Evolutionary conservation across 2,329 filamentous ascomycete genomes (phyloP).

Genomic region (Verticillium albo-atrum): DNA sequence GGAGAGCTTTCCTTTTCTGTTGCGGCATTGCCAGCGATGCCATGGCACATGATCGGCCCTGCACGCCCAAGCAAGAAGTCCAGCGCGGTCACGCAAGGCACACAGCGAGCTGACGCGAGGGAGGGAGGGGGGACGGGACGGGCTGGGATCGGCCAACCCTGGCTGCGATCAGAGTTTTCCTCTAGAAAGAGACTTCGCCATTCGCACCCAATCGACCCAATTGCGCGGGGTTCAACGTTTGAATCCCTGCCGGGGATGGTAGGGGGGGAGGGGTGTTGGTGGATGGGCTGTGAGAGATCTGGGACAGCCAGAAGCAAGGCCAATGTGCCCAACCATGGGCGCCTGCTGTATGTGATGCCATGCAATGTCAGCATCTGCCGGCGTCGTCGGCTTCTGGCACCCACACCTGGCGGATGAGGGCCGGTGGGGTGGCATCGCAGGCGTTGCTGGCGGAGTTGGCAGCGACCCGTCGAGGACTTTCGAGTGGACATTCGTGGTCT

Average conservation of each 20-base stretch:
- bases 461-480: not conserved
- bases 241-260: not conserved
- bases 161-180: not conserved
- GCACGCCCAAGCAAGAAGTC: not conserved
- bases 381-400: not conserved
- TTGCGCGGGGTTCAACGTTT: not conserved
- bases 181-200: not conserved
- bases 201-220: not conserved
- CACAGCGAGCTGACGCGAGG: not conserved
- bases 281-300: not conserved
- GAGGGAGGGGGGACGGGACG: not conserved
- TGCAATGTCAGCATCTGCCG: not conserved
- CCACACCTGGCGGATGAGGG: not conserved
- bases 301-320: not conserved
- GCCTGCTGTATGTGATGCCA: not conserved
- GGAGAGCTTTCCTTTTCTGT: not conserved
- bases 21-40: not conserved
- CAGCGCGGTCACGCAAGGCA: not conserved
- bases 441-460: not conserved
- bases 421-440: not conserved
- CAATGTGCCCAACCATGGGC: not conserved
- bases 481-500: not conserved
- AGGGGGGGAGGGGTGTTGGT: not conserved
- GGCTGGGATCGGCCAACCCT: not conserved
- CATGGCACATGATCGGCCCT: not conserved